phyloP scores from a whole-genome alignment of 768 basidiomycete genomes.

The Hebeloma cylindrosporum region DNA sequence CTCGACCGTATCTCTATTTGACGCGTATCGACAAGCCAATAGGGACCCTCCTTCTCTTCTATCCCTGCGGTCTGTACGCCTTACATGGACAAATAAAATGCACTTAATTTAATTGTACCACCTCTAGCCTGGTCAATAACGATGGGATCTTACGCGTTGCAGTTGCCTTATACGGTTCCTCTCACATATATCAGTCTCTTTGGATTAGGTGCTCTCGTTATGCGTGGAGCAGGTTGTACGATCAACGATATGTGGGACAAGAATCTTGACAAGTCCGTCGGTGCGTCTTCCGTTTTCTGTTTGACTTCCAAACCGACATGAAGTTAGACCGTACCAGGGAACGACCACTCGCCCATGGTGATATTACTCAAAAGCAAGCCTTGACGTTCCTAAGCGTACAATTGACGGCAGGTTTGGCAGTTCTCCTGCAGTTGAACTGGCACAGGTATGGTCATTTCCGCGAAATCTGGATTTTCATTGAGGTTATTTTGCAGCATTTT shows the following conservation, averaged over 20 bases:
- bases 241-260: constrained; percentile 99
- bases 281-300: constrained; percentile 40
- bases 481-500: constrained; percentile 59
- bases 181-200: constrained; percentile 81
- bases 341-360: constrained; percentile 86
- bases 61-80: constrained; percentile 80
- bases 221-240: constrained; percentile 98
- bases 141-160: constrained; percentile 86
- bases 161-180: constrained; percentile 65
- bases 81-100: neutral
- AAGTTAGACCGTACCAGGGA: constrained; percentile 75
- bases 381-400: constrained; percentile 81
- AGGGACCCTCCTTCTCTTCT: constrained; percentile 86
- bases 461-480: neutral
- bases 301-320: neutral
- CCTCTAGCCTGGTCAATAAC: constrained; percentile 95
- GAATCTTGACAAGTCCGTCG: constrained; percentile 88
- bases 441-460: constrained; percentile 62
- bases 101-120: constrained; percentile 5
- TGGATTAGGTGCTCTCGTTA: constrained; percentile 86
- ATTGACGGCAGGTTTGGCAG: constrained; percentile 76
- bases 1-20: constrained; percentile 81
- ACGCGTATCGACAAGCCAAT: constrained; percentile 96
- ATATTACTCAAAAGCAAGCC: constrained; percentile 74
- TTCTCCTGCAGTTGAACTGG: constrained; percentile 90